Evolutionary conservation across 768 basidiomycete species (phyloP).

Genomic region (Auriscalpium vulgare): DNA sequence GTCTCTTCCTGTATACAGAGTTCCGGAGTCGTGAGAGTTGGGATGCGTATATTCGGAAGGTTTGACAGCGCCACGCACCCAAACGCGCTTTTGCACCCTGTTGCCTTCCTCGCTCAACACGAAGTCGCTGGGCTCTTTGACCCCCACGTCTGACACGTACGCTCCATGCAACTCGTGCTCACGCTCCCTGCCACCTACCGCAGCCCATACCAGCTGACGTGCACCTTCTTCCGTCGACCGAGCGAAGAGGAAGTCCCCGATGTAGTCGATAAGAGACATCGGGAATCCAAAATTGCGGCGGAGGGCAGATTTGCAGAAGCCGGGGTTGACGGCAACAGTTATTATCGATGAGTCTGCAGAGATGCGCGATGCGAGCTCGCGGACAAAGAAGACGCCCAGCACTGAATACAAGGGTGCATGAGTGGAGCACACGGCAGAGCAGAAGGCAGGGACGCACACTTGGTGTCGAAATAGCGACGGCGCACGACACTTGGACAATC

Average conservation of each 20-base stretch:
- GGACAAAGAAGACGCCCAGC: neutral
- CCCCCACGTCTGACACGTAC: neutral
- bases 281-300: neutral
- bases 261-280: neutral
- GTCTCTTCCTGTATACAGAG: neutral
- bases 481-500: neutral
- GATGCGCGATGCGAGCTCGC: constrained; percentile 1
- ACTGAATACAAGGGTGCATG: neutral
- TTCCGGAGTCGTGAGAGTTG: neutral
- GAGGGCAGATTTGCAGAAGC: neutral
- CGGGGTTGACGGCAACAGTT: neutral
- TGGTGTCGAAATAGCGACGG: neutral
- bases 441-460: neutral
- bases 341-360: neutral
- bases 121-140: neutral
- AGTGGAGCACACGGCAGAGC: neutral
- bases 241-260: neutral
- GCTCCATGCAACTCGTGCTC: neutral
- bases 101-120: neutral
- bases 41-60: neutral
- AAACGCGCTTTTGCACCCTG: neutral
- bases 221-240: neutral
- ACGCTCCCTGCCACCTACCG: neutral
- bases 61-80: neutral
- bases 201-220: neutral